Percentiles rank a stretch among this genome's conserved stretches.
Evolutionary conservation across 2,329 filamentous ascomycete genomes (phyloP).

Genomic region (Madurella fahalii): DNA sequence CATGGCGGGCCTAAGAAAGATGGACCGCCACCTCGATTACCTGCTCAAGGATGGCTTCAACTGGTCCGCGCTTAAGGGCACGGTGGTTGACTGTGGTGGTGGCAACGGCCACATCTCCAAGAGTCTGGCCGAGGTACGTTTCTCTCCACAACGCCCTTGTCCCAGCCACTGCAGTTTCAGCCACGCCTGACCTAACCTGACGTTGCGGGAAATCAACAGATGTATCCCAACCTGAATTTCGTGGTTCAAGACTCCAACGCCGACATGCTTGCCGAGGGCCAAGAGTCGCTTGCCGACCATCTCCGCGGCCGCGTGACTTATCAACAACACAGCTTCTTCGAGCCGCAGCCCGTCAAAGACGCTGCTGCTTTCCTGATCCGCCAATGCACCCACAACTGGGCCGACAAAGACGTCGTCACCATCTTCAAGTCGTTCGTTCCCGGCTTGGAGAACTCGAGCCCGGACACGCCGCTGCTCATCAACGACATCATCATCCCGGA

Average conservation of each 20-base stretch:
- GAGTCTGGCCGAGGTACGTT: background rate
- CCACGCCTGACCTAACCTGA: background rate
- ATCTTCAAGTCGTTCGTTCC: constrained; percentile 27
- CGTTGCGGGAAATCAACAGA: background rate
- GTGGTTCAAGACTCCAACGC: constrained; percentile 7
- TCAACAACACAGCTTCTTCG: constrained; percentile 23
- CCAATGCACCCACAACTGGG: constrained; percentile 27
- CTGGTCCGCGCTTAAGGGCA: background rate
- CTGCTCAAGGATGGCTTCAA: background rate
- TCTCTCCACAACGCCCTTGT: background rate
- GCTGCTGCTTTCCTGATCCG: constrained; percentile 25
- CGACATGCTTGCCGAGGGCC: constrained; percentile 4
- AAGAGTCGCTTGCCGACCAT: background rate
- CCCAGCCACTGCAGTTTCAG: background rate
- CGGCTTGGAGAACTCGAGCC: constrained; percentile 21
- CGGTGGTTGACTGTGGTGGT: background rate
- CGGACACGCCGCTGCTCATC: constrained; percentile 3
- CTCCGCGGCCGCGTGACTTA: background rate
- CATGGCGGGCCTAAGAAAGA: background rate
- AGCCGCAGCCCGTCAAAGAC: constrained; percentile 22
- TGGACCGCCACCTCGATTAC: background rate
- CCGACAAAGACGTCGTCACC: constrained; percentile 23
- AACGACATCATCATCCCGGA: constrained; percentile 9
- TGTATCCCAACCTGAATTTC: constrained; percentile 15
- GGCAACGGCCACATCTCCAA: constrained; percentile 1